phyloP scores from a whole-genome alignment of 306 rosid species.

The Malus domestica region ASM211411v1 NC_041795.1:27837501-27838000 shows the following conservation, averaged over 20 bases:
- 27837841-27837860: constrained; percentile 59
- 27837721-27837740: not conserved
- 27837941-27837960: constrained; percentile 16
- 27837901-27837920: not conserved
- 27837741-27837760: constrained; percentile 61
- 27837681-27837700: not conserved
- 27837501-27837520: constrained; percentile 59
- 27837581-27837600: constrained; percentile 4
- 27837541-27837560: constrained; percentile 37
- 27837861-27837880: constrained; percentile 22
- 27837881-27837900: not conserved
- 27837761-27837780: constrained; percentile 50
- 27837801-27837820: constrained; percentile 77
- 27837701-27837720: not conserved
- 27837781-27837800: constrained; percentile 65
- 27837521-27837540: constrained; percentile 69
- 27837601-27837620: not conserved
- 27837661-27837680: not conserved
- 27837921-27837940: not conserved
- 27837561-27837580: constrained; percentile 61
- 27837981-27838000: constrained; percentile 1
- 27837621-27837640: not conserved
- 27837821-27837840: constrained; percentile 75
- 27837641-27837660: not conserved
- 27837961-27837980: constrained; percentile 15